phyloP scores from a whole-genome alignment of 1,284 basidiomycete genomes.

The Rhodotorula sp. region DNA sequence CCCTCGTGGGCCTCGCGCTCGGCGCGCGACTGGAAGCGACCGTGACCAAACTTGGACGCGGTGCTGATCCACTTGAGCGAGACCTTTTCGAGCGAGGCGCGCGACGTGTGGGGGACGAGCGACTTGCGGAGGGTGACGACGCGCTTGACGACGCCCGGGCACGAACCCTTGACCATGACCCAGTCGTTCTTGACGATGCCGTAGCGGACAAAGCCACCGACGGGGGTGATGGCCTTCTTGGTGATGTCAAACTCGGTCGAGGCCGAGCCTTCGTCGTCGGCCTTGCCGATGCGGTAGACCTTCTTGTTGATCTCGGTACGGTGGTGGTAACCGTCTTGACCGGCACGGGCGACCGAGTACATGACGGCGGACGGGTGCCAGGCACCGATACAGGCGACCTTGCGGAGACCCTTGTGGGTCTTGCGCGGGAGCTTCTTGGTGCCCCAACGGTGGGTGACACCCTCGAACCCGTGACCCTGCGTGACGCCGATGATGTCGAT shows the following conservation, averaged over 20 bases:
- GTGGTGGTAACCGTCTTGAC: conserved; percentile 96
- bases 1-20: conserved; percentile 83
- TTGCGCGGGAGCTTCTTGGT: conserved; percentile 98
- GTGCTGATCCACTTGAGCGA: conserved; percentile 92
- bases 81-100: conserved; percentile 87
- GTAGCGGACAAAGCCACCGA: conserved; percentile 99
- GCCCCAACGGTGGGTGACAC: conserved; percentile 97
- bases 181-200: conserved; percentile 99
- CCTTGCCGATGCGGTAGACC: conserved; percentile 92
- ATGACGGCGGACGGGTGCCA: conserved; percentile 70
- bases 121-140: conserved; percentile 77
- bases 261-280: conserved; percentile 75
- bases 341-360: conserved; percentile 99
- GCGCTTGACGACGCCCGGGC: conserved; percentile 97
- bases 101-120: conserved; percentile 52
- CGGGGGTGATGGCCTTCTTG: conserved; percentile 90
- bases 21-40: conserved; percentile 55
- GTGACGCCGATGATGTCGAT: conserved; percentile 98
- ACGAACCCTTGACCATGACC: conserved; percentile 80
- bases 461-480: conserved; percentile 99
- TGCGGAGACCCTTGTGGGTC: conserved; percentile 85
- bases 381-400: conserved; percentile 97
- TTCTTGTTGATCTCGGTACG: conserved; percentile 95
- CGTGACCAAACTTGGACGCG: conserved; percentile 66
- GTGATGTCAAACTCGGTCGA: conserved; percentile 92